phyloP scores from a whole-genome alignment of 1,284 basidiomycete genomes.

The Anthracocystis panici-leucophaei region DNA sequence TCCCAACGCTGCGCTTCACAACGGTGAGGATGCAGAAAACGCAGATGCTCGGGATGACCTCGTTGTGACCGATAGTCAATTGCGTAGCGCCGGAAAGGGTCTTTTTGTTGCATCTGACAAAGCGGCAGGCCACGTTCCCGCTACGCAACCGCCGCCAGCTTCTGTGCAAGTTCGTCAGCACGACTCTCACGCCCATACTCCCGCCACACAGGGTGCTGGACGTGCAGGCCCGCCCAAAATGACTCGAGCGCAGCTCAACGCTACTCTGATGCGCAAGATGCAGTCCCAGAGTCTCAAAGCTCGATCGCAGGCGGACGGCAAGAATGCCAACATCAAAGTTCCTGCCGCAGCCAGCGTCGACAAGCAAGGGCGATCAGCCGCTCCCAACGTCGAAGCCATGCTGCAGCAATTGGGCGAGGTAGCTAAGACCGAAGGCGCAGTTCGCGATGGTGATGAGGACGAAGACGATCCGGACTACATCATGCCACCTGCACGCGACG shows the following conservation, averaged over 20 bases:
- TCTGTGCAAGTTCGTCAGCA: slow-evolving; percentile 15
- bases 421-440: slow-evolving; percentile 8
- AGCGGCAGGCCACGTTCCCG: slow-evolving; percentile 37
- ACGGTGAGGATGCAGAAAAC: slow-evolving; percentile 4
- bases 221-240: slow-evolving; percentile 38
- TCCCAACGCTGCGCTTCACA: slow-evolving; percentile 26
- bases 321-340: slow-evolving; percentile 9
- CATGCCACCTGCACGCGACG: slow-evolving; percentile 38
- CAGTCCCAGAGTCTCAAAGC: slow-evolving; percentile 49
- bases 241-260: slow-evolving; percentile 58
- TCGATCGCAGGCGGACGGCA: slow-evolving; percentile 31
- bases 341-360: background rate
- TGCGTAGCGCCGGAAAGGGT: slow-evolving; percentile 43
- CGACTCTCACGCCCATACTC: background rate
- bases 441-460: slow-evolving; percentile 27
- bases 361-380: slow-evolving; percentile 14
- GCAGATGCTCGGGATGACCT: slow-evolving; percentile 29
- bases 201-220: slow-evolving; percentile 8
- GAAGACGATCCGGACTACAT: slow-evolving; percentile 45
- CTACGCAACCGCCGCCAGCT: slow-evolving; percentile 19
- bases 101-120: slow-evolving; percentile 51
- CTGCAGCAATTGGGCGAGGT: slow-evolving; percentile 19
- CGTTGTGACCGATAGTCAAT: slow-evolving; percentile 43
- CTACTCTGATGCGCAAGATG: slow-evolving; percentile 51
- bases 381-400: slow-evolving; percentile 43